Base-by-base conservation (phyloP, 306 rosid genomes). In the Quercus suber region DNA sequence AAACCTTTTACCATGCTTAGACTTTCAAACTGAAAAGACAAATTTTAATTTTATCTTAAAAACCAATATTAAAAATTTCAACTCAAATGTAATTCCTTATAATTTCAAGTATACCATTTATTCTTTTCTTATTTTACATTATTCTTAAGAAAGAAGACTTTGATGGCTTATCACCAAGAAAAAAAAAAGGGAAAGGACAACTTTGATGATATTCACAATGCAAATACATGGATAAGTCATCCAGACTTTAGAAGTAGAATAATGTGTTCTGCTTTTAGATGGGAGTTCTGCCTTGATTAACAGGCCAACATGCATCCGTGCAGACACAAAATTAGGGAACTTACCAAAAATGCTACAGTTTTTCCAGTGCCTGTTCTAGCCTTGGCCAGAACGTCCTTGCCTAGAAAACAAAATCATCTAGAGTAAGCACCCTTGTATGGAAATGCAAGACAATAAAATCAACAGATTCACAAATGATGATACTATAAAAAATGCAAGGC, bases 331-430 rank as follows among this genome's bases (percentile, higher is more conserved):
- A 51, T 51, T 2, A 74, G 71, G 79, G 70, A 75, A 25, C 94
- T 77, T 83, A 95, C 99, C 97, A 95, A 88, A 88, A 93, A 95
- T 11, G 99, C 99, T 53, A 95, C 96, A 55, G 99, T 95, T 91
- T 95, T 95, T 67, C 99, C 99, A 1, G 99, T 95, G 78, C 99
- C 99, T 23, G 98, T 95, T 88, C 69, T 95, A 61, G 99, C 98
- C 86, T 93, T 95, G 80, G 98, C 99, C 43, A 95, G 94, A 69
- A 95, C 98, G 83, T 95, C 98, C 93, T 91, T 95, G 83, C 99
- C 98, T 95, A 74, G 58, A 89, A 81, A 83, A 60, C 51, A 75
- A 11, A 79, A 75, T 25, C 10, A 69, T 72, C 20, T 23, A 64
- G 78, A 75, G 78, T 78, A 41, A 85, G 81, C 60, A 57, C 23